Percentiles rank a stretch among this genome's conserved stretches.
Conservation (phyloP, 228 moss, liverwort and hornwort species). For the Sphagnum fallax region DNA sequence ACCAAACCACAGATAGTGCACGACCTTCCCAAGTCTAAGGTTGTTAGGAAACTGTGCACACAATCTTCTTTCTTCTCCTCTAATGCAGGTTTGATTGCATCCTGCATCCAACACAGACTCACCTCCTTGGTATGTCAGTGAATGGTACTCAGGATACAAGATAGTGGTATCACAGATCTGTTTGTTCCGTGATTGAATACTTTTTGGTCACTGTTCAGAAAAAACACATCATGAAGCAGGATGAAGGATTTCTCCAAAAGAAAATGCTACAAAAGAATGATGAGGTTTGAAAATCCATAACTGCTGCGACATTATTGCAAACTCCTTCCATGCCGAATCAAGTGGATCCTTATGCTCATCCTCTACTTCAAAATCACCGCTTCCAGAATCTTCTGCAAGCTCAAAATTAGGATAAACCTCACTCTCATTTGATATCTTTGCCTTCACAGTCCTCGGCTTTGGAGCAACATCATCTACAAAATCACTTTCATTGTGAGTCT, state of each 20-base stretch:
- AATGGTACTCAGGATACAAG: background rate
- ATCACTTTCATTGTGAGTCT: too few relatives aligned
- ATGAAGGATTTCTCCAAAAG: background rate
- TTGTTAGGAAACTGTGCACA: slow-evolving; percentile 21
- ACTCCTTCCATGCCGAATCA: slow-evolving; percentile 38
- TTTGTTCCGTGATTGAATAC: background rate
- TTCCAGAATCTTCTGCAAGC: slow-evolving; percentile 6
- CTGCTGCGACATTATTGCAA: slow-evolving; percentile 30
- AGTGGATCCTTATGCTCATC: slow-evolving; percentile 32
- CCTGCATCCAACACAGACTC: slow-evolving; percentile 1
- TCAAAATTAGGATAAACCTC: slow-evolving; percentile 27
- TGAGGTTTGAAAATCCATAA: slow-evolving; percentile 4
- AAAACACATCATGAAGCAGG: background rate
- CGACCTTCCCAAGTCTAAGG: slow-evolving; percentile 33
- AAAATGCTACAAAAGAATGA: background rate
- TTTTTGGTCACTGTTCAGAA: background rate
- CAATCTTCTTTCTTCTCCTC: slow-evolving; percentile 10
- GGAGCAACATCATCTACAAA: too few relatives aligned
- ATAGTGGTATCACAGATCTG: background rate
- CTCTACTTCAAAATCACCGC: slow-evolving; percentile 24
- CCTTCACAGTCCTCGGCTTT: too few relatives aligned
- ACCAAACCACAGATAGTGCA: slow-evolving; percentile 43
- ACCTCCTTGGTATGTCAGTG: background rate
- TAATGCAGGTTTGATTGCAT: background rate
- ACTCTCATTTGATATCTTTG: slow-evolving; percentile 12